Base-by-base conservation (phyloP, 2,329 filamentous ascomycete genomes). In the Colletotrichum somersetense region DNA sequence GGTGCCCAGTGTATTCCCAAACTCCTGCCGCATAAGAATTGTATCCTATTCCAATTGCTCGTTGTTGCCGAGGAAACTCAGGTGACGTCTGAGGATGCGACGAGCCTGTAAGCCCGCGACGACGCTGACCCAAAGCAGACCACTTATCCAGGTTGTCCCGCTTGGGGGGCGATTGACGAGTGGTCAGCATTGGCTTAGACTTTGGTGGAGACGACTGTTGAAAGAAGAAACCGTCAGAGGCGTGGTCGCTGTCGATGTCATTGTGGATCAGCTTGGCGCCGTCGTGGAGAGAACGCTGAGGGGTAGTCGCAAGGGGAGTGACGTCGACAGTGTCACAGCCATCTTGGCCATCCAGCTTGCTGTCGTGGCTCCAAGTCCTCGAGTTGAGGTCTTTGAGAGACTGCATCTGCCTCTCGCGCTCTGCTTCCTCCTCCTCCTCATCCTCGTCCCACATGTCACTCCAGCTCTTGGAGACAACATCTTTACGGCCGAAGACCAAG, bases 391-490 rank as follows among this genome's bases (percentile, higher is more conserved):
- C 85, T 82, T 92, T 89, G 35, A 92, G 83, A 7, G 85, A 85
- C 72, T 87, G 83, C 67, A 89, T 84, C 79, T 92, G 89, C 74
- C 88, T 88, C 72, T 84, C 83, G 73, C 87, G 87, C 78, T 92
- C 89, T 77, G 92, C 89, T 76, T 93, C 89, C 74, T 92, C 91
- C 75, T 93, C 91, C 78, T 96, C 95, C 57, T 87, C 85, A 66
- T 98, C 96, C 81, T 98, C 96, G 71, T 98, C 96, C 92, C 95
- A 98, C 81, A 98, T 91, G 81, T 99, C 96, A 78, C 95, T 97
- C 96, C 96, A 99, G 86, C 96, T 98, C 91, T 98, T 98, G 68
- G 96, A 97, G 59, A 97, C 93, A 59, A 89, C 86, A 57, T 96
- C 92, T 74, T 90, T 89, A 80, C 92, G 91, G 63, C 93, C 93